Base-by-base conservation (phyloP, 2,329 filamentous ascomycete species). In the Dactylellina cionopaga region DNA sequence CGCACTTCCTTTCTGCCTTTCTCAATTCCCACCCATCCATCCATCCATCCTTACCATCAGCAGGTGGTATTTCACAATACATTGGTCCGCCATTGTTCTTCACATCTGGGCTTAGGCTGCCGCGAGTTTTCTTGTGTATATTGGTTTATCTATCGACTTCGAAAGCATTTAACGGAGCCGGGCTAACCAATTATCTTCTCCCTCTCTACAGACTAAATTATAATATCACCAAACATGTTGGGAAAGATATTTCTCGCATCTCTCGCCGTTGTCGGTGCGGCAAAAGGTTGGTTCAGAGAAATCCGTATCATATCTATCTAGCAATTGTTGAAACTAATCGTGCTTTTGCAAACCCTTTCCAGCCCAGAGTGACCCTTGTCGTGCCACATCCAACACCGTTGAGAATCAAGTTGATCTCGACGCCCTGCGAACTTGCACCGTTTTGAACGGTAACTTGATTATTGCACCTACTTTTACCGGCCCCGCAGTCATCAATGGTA, bases 401-500 rank as follows among this genome's bases (percentile, higher is more conserved):
- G 33, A 72, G n/a, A 39, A 51, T 5, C 68, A 72, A 31, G 37
- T 35, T n/a, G 68, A 72, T 43, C 71, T 80, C 85, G 59, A 65
- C 27, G 24, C 11, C 3, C 46, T 72, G 37, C 5, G n/a, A 59
- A 78, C 79, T 75, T 96, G 93, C 86, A 79, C 82, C n/a, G 90
- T 86, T 63, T 85, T 91, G 79, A 82, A 86, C 55, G 92, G 90
- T 78, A 85, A 86, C 79, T 83, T 96, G 74, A 84, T 86, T 74
- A 85, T 96, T 75, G 84, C 84, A 74, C 83, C 83, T 35, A 79
- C 80, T 55, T 58, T 84, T 88, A n/a, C n/a, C 37, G 81, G 84
- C 55, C 86, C 85, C 47, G 80, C 96, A 76, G 81, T 83, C 60
- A 81, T 97, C 75, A 82, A 86, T 77, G 88, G 89, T 54, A 81